Conservation (phyloP, 2,329 filamentous ascomycete species). For the Orbilia javanica region DNA sequence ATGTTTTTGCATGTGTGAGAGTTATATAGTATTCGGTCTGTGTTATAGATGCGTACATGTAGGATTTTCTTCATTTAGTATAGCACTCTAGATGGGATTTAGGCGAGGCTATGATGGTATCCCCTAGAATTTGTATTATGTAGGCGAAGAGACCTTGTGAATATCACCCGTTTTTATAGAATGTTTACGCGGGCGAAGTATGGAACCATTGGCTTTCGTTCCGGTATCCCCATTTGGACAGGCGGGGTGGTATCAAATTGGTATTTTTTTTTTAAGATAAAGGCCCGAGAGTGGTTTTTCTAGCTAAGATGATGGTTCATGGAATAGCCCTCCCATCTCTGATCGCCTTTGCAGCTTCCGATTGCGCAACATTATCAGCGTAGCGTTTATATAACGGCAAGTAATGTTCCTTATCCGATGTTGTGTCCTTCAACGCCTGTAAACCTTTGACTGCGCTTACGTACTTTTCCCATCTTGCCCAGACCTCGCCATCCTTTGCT, state of each 20-base stretch:
- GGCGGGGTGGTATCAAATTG: not conserved
- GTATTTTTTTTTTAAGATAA: too few species aligned
- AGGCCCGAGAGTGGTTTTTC: too few species aligned
- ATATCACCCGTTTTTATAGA: not conserved
- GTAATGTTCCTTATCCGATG: slow-evolving; percentile 77
- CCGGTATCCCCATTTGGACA: not conserved
- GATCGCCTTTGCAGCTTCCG: slow-evolving; percentile 73
- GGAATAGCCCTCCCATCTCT: slow-evolving; percentile 75
- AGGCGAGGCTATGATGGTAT: not conserved
- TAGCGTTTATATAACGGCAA: slow-evolving; percentile 77
- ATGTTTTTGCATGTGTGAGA: not conserved
- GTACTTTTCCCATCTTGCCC: slow-evolving; percentile 77
- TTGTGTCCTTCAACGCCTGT: slow-evolving; percentile 75
- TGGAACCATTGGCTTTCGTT: not conserved
- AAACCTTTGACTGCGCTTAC: slow-evolving; percentile 72
- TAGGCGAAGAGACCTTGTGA: not conserved
- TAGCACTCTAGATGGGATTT: not conserved
- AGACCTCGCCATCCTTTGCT: slow-evolving; percentile 70
- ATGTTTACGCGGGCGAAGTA: not conserved
- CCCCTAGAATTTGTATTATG: too few species aligned
- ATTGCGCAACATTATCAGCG: slow-evolving; percentile 75
- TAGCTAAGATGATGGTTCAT: slow-evolving; percentile 62
- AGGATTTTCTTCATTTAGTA: not conserved
- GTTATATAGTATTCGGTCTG: not conserved
- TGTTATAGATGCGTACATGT: not conserved